Evolutionary conservation across 2,329 filamentous ascomycete genomes (phyloP), one percentile per base, ranked within the genome.

Genomic region (Nothophoma quercina): DNA sequence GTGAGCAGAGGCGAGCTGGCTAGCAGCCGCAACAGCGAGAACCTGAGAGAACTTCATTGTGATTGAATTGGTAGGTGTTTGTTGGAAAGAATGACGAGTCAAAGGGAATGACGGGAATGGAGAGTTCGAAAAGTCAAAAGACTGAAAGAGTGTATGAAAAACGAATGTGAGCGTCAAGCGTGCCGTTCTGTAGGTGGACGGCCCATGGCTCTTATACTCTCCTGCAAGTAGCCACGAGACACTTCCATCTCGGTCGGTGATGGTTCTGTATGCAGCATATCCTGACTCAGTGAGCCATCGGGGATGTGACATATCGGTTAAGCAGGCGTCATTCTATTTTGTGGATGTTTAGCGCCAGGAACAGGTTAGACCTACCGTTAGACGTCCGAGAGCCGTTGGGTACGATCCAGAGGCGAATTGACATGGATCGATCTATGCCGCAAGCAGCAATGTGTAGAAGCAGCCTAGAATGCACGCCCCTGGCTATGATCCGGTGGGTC

Each of bases 31-130:
- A 45, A 70, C 57, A 38, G 69, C 68, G 42, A 65, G 43, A 25
- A 70, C 50, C 23, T 66, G 48, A 40, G 58, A 65, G 42, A 71
- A 60, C 68, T 69, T 73, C 71, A 74, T 74, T 45, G 43, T 61
- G 51, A 41, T 33, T 38, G 55, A 22, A 38, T 39, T 40, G 57
- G 50, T 38, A 30, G 18, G 23, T 41, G 30, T 52, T 21, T 45
- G 41, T 56, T 39, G 16, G 42, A 56, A 62, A 58, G 54, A 62
- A 51, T 48, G 56, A 53, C 45, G 52, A 26, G 26, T 46, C 30
- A 32, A 22, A 51, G 35, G 42, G 42, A 43, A 23, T 42, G 36
- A 61, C 55, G 50, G 51, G 45, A 54, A 59, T 38, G 22, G 15
- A 32, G n/a, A 40, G 39, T 50, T 38, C 40, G 57, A 62, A n/a